Percentiles rank a stretch among this genome's conserved stretches.
Evolutionary conservation across 2,329 filamentous ascomycete species (phyloP).

Genomic region (Penicillium sp.): DNA sequence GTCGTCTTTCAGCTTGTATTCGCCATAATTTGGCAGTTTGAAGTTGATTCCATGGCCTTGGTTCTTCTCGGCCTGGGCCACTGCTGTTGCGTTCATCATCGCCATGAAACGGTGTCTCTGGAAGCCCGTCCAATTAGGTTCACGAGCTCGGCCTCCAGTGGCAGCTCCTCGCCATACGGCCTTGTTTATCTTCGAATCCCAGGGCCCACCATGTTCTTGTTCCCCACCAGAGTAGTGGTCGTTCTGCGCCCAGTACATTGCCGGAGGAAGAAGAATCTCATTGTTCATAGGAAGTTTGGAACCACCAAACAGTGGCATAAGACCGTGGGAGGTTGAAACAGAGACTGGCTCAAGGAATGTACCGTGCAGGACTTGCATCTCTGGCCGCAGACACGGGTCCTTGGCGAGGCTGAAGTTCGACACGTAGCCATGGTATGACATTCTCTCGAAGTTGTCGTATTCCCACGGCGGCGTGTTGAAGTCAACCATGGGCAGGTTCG

Average conservation of each 20-base stretch:
- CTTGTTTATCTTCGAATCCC: conserved; percentile 43
- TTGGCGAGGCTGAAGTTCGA: conserved; percentile 47
- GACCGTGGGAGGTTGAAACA: conserved; percentile 41
- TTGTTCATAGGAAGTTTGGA: conserved; percentile 52
- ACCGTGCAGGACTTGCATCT: conserved; percentile 47
- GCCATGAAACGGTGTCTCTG: conserved; percentile 71
- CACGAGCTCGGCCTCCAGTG: conserved; percentile 46
- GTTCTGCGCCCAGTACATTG: conserved; percentile 49
- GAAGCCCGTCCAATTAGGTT: conserved; percentile 65
- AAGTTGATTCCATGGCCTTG: conserved; percentile 30
- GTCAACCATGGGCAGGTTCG: conserved; percentile 32
- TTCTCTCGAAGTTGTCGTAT: conserved; percentile 32
- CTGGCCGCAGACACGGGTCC: conserved; percentile 46
- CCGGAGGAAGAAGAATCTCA: conserved; percentile 50
- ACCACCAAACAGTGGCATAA: conserved; percentile 51
- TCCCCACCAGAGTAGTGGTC: conserved; percentile 44
- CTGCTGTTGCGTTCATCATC: conserved; percentile 65
- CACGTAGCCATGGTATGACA: conserved; percentile 46
- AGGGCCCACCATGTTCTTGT: conserved; percentile 35
- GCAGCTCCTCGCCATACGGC: conserved; percentile 50
- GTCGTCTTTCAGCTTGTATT: conserved; percentile 41
- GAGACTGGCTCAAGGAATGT: conserved; percentile 50
- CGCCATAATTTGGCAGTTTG: conserved; percentile 36
- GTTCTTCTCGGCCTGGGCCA: conserved; percentile 49
- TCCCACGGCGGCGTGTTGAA: conserved; percentile 28